These are phyloP conservation scores for Neotropicomus parvogracilis DNA, from an alignment of 1,284 basidiomycete species.

Conservation along the genomic window DNA sequence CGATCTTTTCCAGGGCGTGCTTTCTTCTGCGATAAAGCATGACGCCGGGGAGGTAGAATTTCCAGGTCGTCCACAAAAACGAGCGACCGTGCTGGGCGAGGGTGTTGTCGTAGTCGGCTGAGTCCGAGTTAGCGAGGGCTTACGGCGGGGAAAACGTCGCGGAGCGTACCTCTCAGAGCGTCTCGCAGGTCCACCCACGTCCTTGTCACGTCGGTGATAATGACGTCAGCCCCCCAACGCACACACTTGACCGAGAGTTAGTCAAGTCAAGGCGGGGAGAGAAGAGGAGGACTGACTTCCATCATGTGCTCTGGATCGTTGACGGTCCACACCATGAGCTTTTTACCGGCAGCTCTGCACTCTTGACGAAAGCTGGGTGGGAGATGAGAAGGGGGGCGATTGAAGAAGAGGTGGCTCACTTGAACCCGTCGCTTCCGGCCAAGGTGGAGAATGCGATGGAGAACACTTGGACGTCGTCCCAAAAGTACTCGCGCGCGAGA, in stretches of 20 bases:
- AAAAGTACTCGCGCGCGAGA: conserved; percentile 85
- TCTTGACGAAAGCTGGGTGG: conserved; percentile 69
- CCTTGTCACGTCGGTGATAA: conserved; percentile 85
- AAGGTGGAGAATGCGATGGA: conserved; percentile 80
- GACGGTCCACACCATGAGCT: conserved; percentile 95
- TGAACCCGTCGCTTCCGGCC: conserved; percentile 68
- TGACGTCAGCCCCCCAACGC: conserved; percentile 86
- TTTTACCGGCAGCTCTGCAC: conserved; percentile 79
- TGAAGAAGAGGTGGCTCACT: conserved; percentile 38
- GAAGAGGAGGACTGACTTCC: conserved; percentile 53
- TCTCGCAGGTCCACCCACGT: conserved; percentile 73
- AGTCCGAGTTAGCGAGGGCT: conserved; percentile 6
- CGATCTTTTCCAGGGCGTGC: conserved; percentile 45
- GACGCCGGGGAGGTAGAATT: conserved; percentile 56
- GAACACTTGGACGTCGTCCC: conserved; percentile 86
- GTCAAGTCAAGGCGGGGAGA: neutral
- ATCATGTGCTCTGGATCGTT: conserved; percentile 92
- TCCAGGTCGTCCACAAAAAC: conserved; percentile 72
- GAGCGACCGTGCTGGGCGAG: conserved; percentile 57
- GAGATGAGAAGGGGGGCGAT: conserved; percentile 2
- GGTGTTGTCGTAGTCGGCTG: conserved; percentile 67
- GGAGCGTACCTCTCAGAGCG: conserved; percentile 56
- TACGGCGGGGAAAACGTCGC: neutral
- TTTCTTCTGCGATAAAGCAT: conserved; percentile 31
- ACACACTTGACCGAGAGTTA: conserved; percentile 56